Evolutionary conservation across 768 basidiomycete species (phyloP), one percentile per base, ranked within the genome.

Genomic region (Rhodotorula taiwanensis): DNA sequence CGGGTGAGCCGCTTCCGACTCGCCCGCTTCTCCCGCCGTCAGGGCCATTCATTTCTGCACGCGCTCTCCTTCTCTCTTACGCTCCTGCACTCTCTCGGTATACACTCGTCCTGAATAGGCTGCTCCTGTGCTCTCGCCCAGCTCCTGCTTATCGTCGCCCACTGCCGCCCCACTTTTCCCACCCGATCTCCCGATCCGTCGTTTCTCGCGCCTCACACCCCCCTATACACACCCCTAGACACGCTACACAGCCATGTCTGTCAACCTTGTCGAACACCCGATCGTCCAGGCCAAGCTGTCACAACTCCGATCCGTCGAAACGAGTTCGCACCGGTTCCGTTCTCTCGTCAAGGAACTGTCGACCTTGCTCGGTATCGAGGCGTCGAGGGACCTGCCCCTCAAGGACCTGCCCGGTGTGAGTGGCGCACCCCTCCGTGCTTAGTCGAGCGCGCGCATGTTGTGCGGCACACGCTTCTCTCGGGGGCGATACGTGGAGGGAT

Each of bases 361-460:
- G 67, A 75, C 85, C 54, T 80, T 91, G 53, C 75, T 94, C 34
- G 91, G 86, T n/a, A 82, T 89, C 55, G 91, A 93, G 74, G 88
- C 91, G 4, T 84, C 83, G 23, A 80, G 85, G 27, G 79, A 80
- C 53, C 78, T 93, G 3, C 83, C 85, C 72, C 79, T 85, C 71
- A 79, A 80, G 49, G 72, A 78, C 0, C 85, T 89, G 70, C 71
- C 81, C 49, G 87, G 84, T 41, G 89, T 89, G 76, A 68, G 84
- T 74, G 6, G 5, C 31, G 27, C 25, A 33, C 48, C 33, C 36
- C 3, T 44, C 45, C 11, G 25, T 33, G 20, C 21, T 34, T 10
- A 44, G 43, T 8, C 43, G n/a, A n/a, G n/a, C n/a, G n/a, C n/a
- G n/a, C n/a, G n/a, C n/a, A n/a, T n/a, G n/a, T n/a, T n/a, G n/a